A percentile compares a stretch with the other conserved stretches of the same genome.
phyloP scores from a whole-genome alignment of 2,329 filamentous ascomycete species.

The Trichoderma lentiforme region DNA sequence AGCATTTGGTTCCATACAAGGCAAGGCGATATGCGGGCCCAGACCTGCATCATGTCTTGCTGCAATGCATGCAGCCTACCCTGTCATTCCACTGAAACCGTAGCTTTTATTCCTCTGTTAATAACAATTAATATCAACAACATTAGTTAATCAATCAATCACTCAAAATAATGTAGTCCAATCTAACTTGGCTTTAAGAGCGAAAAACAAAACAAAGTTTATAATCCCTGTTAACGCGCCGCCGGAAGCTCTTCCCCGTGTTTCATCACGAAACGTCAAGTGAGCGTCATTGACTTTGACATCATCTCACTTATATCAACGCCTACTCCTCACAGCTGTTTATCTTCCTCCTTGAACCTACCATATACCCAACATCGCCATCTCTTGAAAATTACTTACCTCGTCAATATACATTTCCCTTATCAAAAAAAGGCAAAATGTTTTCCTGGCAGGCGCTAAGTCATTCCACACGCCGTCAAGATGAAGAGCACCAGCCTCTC shows the following conservation, averaged over 20 bases:
- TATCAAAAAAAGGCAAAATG: background rate
- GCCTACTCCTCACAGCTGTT: background rate
- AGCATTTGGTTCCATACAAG: background rate
- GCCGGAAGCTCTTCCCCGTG: background rate
- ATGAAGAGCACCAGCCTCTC: constrained; percentile 70
- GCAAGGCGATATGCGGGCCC: background rate
- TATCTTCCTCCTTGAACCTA: background rate
- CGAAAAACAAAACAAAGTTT: background rate
- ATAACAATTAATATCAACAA: background rate
- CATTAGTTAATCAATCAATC: background rate
- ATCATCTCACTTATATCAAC: background rate
- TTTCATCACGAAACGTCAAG: constrained; percentile 3
- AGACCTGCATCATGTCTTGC: background rate
- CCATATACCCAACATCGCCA: background rate
- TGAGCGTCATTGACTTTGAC: constrained; percentile 2
- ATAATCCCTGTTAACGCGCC: background rate
- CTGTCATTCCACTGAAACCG: background rate
- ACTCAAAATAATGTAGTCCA: background rate
- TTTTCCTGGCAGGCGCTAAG: constrained; percentile 11
- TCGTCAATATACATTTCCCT: background rate
- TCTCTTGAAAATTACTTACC: too few species aligned
- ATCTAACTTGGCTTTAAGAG: background rate
- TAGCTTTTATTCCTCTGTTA: background rate
- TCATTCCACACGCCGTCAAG: constrained; percentile 33
- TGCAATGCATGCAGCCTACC: background rate